Percentiles rank a stretch among this genome's conserved stretches.
phyloP scores from a whole-genome alignment of 2,329 filamentous ascomycete species.

The Pseudocercospora crystallina region DNA sequence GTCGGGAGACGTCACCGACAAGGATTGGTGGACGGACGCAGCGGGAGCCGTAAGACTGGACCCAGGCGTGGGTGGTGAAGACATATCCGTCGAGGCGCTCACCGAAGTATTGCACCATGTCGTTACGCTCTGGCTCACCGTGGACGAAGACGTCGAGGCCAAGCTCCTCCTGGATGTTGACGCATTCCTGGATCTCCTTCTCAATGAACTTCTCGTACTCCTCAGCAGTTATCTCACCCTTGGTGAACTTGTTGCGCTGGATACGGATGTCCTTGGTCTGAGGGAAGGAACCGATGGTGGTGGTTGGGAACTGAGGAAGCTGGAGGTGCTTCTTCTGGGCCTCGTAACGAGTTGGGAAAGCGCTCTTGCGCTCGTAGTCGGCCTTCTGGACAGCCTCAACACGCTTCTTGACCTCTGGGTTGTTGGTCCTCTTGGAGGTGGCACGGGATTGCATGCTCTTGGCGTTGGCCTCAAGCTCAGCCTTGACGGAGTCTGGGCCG shows the following conservation, averaged over 20 bases:
- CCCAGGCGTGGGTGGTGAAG: constrained; percentile 99
- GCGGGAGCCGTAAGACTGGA: constrained; percentile 96
- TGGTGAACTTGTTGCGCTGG: constrained; percentile 97
- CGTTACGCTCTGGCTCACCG: constrained; percentile 99
- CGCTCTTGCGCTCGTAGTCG: constrained; percentile 89
- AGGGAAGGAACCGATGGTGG: constrained; percentile 98
- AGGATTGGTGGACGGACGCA: constrained; percentile 98
- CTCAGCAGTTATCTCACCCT: constrained; percentile 88
- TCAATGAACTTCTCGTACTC: constrained; percentile 99
- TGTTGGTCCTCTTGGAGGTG: constrained; percentile 91
- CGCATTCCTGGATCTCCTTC: constrained; percentile 93
- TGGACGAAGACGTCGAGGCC: constrained; percentile 96
- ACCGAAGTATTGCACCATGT: constrained; percentile 99
- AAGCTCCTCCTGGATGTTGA: constrained; percentile 98
- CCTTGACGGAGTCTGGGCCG: constrained; percentile 79
- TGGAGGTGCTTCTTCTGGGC: constrained; percentile 90
- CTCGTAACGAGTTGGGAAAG: constrained; percentile 79
- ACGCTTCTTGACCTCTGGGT: constrained; percentile 94
- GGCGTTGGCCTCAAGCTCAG: constrained; percentile 93
- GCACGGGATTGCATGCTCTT: constrained; percentile 90
- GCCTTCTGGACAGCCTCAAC: constrained; percentile 81
- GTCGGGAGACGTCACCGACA: constrained; percentile 96
- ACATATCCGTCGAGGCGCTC: constrained; percentile 95
- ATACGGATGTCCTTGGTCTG: constrained; percentile 99
- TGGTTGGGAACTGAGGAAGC: constrained; percentile 96